These are phyloP conservation scores for Eimeria zaria DNA, from an alignment of 169 alveolate species.

Conservation along the genomic window DNA sequence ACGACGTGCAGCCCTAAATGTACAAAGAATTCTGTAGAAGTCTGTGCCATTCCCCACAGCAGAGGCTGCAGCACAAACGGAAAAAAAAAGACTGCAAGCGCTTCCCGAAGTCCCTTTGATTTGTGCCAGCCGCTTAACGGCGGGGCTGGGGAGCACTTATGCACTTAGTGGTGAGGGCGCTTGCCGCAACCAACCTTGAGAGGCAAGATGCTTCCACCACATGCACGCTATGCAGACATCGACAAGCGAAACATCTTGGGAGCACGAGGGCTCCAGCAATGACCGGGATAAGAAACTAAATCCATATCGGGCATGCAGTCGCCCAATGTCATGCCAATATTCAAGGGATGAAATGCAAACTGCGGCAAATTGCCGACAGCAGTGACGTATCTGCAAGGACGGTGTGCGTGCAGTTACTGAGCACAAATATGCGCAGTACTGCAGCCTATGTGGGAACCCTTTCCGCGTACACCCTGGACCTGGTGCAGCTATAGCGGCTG, in stretches of 20 bases:
- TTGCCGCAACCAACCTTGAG: not conserved
- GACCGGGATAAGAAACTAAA: not conserved
- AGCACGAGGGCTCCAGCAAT: not conserved
- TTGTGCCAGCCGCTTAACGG: not conserved
- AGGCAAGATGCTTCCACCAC: not conserved
- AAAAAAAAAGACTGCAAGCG: not conserved
- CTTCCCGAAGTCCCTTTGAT: conserved; percentile 3
- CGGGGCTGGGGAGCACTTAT: not conserved
- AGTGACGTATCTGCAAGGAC: not conserved
- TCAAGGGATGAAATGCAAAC: not conserved
- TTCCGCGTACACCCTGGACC: not conserved
- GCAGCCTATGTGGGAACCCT: not conserved
- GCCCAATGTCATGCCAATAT: conserved; percentile 10
- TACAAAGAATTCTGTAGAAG: not conserved
- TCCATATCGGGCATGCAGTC: not conserved
- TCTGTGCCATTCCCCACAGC: not conserved
- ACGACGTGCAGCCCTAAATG: not conserved
- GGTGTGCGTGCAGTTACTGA: conserved; percentile 3
- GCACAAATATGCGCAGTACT: conserved; percentile 41
- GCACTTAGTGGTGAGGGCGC: not conserved
- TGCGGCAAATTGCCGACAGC: conserved; percentile 14
- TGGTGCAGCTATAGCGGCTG: not conserved
- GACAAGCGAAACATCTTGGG: not conserved
- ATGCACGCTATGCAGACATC: not conserved
- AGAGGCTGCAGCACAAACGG: conserved; percentile 11